Conservation (phyloP, 2,329 filamentous ascomycete species). For the Penicillium sp. region DNA sequence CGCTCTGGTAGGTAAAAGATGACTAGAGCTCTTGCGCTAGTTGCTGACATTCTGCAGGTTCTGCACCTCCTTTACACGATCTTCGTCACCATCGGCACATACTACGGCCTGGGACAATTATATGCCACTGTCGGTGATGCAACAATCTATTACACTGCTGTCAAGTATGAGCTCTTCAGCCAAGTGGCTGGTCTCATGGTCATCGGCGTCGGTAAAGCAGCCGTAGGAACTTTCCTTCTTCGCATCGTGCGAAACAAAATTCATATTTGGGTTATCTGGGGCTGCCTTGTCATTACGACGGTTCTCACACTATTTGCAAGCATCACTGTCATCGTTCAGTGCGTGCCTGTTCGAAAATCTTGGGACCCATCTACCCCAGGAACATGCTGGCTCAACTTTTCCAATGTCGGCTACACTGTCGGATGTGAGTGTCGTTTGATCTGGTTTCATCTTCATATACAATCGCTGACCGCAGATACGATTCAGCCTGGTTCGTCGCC, state of each 20-base stretch:
- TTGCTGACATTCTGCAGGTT: constrained; percentile 9
- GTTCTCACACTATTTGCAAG: constrained; percentile 21
- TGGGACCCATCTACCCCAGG: constrained; percentile 19
- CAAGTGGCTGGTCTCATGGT: constrained; percentile 25
- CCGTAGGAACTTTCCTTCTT: constrained; percentile 21
- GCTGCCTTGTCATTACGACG: constrained; percentile 12
- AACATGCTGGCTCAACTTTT: constrained; percentile 23
- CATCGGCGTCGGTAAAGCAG: constrained; percentile 21
- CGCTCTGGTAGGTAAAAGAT: constrained; percentile 7
- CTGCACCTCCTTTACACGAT: constrained; percentile 20
- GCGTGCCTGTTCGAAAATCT: constrained; percentile 12
- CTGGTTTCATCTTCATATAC: background rate
- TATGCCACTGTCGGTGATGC: constrained; percentile 18
- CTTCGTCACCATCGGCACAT: constrained; percentile 15
- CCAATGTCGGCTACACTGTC: constrained; percentile 24
- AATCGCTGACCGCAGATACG: background rate
- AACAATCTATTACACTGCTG: constrained; percentile 18
- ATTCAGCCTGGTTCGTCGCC: constrained; percentile 21
- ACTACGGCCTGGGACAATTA: constrained; percentile 18
- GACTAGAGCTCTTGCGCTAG: background rate
- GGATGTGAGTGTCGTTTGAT: constrained; percentile 17
- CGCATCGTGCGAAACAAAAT: constrained; percentile 22
- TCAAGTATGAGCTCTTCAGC: constrained; percentile 25
- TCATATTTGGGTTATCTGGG: constrained; percentile 22
- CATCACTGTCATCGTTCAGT: constrained; percentile 19